Base-by-base conservation (phyloP, 177 flowering plant genomes). In the Vitis hybrid region DNA sequence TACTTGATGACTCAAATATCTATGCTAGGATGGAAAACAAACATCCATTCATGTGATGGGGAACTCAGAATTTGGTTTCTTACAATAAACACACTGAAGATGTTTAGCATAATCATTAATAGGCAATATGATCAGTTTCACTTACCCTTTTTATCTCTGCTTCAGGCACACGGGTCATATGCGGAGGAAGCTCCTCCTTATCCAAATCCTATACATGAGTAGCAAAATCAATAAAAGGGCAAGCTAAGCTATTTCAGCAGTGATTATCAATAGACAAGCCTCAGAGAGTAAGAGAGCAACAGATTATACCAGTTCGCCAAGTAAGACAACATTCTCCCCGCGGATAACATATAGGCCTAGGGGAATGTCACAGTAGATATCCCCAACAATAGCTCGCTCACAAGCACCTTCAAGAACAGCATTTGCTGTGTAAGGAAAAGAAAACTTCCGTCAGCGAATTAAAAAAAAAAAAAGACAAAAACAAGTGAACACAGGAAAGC, bases 331-430 rank as follows among this genome's bases (percentile, higher is more conserved):
- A 81, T 91, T 91, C 67, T 91, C 97, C 72, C 97, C 97, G 45
- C 97, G 89, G 56, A 91, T 91, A 3, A 91, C 86, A 79, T 91
- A 91, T n/a, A 91, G 80, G 69, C 97, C 97, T 55, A 91, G 79
- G 7, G 89, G 87, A 62, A 91, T 85, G 71, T 90, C 97, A 74
- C 88, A 91, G 66, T 87, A 91, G 9, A 89, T 84, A 30, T 91
- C 97, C 49, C 97, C 94, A 68, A 91, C 97, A 71, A 91, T 91
- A 21, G 87, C 88, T 60, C 94, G 83, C 66, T 91, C 97, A 72
- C 93, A 86, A 10, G 97, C 97, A 80, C 91, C 87, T 79, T 91
- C 93, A 55, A 91, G 90, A 72, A 91, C 94, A 23, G 83, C 97
- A 85, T 91, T 91, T 55, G 97, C 97, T 91, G 84, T n/a, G 18